These are phyloP conservation scores for Penicillium digitatum DNA, from an alignment of 2,329 filamentous ascomycete genomes.

Conservation along the genomic window DNA sequence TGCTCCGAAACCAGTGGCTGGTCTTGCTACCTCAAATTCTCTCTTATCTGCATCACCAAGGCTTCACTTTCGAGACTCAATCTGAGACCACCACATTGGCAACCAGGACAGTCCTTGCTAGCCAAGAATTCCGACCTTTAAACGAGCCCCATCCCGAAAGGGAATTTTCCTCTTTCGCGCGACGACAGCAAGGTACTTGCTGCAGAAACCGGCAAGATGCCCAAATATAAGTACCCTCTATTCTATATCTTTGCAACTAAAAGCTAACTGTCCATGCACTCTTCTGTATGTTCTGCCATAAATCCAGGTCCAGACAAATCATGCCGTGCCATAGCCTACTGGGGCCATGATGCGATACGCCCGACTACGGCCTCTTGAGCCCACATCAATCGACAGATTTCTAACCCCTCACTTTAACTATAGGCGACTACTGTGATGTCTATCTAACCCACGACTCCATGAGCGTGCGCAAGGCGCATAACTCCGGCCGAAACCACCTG, in stretches of 20 bases:
- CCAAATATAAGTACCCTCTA: constrained; percentile 67
- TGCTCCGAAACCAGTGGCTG: background rate
- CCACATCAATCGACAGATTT: background rate
- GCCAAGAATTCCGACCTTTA: background rate
- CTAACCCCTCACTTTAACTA: constrained; percentile 9
- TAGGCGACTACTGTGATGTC: constrained; percentile 97
- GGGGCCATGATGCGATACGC: constrained; percentile 5
- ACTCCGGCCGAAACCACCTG: constrained; percentile 91
- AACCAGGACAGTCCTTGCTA: background rate
- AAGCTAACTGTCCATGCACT: constrained; percentile 52
- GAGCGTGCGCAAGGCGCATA: constrained; percentile 98
- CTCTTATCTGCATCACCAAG: background rate
- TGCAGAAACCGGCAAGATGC: constrained; percentile 58
- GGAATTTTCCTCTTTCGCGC: constrained; percentile 22
- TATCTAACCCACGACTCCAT: constrained; percentile 99
- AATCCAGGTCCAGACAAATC: background rate
- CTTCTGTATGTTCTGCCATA: constrained; percentile 57
- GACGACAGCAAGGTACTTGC: constrained; percentile 17
- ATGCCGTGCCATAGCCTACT: background rate
- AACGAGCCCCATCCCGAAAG: constrained; percentile 2
- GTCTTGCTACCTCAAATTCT: background rate
- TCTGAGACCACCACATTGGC: background rate
- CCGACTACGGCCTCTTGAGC: background rate
- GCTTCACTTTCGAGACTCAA: background rate
- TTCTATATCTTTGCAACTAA: constrained; percentile 1